A percentile compares a stretch with the other conserved stretches of the same genome.
phyloP scores from a whole-genome alignment of 148 eudicot genomes.

The Cornus controversa region DNA sequence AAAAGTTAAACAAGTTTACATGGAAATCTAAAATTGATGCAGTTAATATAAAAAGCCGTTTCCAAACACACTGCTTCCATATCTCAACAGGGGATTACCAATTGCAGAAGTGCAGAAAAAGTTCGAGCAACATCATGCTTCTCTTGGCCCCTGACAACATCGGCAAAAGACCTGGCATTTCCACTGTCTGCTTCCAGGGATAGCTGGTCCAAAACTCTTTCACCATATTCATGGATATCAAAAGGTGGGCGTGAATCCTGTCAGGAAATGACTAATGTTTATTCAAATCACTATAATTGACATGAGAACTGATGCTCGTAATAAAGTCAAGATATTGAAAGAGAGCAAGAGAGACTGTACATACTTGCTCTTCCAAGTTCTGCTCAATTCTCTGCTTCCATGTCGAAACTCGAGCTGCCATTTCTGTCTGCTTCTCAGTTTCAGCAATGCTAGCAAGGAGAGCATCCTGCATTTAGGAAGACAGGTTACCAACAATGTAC shows the following conservation, averaged over 20 bases:
- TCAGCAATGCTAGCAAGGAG: constrained; percentile 83
- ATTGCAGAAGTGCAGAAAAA: constrained; percentile 85
- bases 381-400: constrained; percentile 93
- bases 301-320: constrained; percentile 3
- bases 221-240: constrained; percentile 85
- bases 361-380: constrained; percentile 77
- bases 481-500: constrained; percentile 2
- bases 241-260: constrained; percentile 89
- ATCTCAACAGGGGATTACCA: constrained; percentile 40
- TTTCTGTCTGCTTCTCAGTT: constrained; percentile 78
- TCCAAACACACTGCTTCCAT: neutral
- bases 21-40: neutral
- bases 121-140: constrained; percentile 88
- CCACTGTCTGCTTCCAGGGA: constrained; percentile 36
- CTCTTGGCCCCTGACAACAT: constrained; percentile 72
- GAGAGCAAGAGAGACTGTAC: neutral
- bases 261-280: constrained; percentile 7
- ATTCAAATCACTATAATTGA: neutral
- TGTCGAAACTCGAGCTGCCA: constrained; percentile 81
- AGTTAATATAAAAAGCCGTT: neutral
- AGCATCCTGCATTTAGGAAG: constrained; percentile 57
- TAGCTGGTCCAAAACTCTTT: constrained; percentile 57
- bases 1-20: neutral
- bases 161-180: constrained; percentile 47
- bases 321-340: neutral